phyloP scores from a whole-genome alignment of 768 basidiomycete species.

The Panaeolus cyanescens region DNA sequence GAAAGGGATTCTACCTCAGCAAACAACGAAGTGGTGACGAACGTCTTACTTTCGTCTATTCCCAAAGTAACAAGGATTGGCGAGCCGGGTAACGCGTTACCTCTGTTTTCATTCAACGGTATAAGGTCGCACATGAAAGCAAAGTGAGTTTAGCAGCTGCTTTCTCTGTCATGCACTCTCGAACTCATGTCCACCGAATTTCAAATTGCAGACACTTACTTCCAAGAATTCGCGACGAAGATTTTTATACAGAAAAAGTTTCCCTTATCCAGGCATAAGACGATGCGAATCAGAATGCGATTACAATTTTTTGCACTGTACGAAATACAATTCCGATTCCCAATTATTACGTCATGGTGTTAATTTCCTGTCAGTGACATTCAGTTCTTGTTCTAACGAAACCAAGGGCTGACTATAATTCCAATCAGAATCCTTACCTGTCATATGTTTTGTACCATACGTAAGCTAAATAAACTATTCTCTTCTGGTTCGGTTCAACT shows the following conservation, averaged over 20 bases:
- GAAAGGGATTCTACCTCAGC: not conserved
- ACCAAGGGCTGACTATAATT: not conserved
- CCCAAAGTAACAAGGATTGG: slow-evolving; percentile 9
- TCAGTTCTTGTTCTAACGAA: not conserved
- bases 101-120: slow-evolving; percentile 52
- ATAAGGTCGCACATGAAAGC: slow-evolving; percentile 63
- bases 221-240: slow-evolving; percentile 51
- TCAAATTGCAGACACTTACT: slow-evolving; percentile 62
- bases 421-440: not conserved
- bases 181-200: too few species aligned
- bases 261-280: not conserved
- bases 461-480: too few species aligned
- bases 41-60: not conserved
- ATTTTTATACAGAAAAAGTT: slow-evolving; percentile 31
- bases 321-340: too few species aligned
- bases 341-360: not conserved
- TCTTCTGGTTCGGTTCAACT: not conserved
- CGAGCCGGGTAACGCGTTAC: slow-evolving; percentile 17
- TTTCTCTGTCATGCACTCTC: too few species aligned
- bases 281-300: too few species aligned
- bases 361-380: not conserved
- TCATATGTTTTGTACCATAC: not conserved
- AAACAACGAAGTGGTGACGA: not conserved
- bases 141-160: slow-evolving; percentile 43
- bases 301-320: too few species aligned